These are phyloP conservation scores for Lactuca sativa DNA, from an alignment of 129 eudicot genomes.

Conservation along the genomic window DNA sequence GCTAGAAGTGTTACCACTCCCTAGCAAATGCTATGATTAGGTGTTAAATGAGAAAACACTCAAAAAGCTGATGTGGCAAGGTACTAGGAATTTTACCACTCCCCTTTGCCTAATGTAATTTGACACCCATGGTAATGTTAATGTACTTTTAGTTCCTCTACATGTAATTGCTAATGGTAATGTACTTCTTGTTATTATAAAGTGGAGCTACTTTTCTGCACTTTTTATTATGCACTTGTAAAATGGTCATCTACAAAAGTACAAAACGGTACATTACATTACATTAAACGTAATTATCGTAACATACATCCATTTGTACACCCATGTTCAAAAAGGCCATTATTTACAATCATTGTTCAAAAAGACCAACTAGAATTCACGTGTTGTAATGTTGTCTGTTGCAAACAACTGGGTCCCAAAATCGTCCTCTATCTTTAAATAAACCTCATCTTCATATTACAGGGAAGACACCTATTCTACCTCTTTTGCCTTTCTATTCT, in stretches of 20 bases:
- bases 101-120: background rate
- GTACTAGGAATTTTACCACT: too few relatives aligned
- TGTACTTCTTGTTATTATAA: background rate
- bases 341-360: background rate
- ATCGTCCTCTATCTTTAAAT: too few relatives aligned
- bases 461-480: conserved; percentile 18
- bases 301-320: background rate
- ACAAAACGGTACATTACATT: background rate
- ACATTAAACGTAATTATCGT: background rate
- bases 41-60: too few relatives aligned
- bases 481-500: conserved; percentile 14
- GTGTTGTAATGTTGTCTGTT: background rate
- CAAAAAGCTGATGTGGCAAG: too few relatives aligned
- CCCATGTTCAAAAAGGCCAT: background rate
- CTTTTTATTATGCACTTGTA: background rate
- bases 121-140: background rate
- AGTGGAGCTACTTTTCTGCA: background rate
- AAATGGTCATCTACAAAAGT: background rate
- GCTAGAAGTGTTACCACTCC: too few relatives aligned
- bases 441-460: background rate
- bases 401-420: background rate
- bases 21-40: too few relatives aligned
- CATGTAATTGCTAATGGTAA: background rate
- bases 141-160: background rate
- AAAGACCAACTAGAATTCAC: background rate